Conservation (phyloP, 768 basidiomycete species). For the Kwoniella europaea region DNA sequence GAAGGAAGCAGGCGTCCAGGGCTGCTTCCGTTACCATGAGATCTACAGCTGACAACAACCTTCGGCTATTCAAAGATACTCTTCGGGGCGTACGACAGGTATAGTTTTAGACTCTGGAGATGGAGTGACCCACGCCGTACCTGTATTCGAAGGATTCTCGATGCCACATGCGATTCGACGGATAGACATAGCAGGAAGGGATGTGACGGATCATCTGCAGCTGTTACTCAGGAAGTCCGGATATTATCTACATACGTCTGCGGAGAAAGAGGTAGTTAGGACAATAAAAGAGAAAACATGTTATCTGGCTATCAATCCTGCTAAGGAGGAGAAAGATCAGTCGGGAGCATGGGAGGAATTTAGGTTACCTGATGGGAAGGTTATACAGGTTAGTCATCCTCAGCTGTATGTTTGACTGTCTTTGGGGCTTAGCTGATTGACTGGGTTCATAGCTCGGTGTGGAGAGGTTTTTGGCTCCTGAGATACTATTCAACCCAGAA, state of each 20-base stretch:
- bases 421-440: background rate
- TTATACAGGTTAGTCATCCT: conserved; percentile 71
- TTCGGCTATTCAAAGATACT: conserved; percentile 69
- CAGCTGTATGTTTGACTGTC: background rate
- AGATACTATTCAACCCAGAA: conserved; percentile 97
- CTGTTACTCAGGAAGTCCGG: conserved; percentile 91
- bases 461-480: conserved; percentile 95
- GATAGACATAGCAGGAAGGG: conserved; percentile 93
- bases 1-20: too few species aligned
- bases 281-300: conserved; percentile 99
- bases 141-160: conserved; percentile 97
- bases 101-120: conserved; percentile 98
- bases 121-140: conserved; percentile 97
- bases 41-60: conserved; percentile 9
- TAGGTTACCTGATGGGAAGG: conserved; percentile 90
- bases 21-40: background rate
- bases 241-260: conserved; percentile 92
- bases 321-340: conserved; percentile 92
- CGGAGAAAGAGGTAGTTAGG: conserved; percentile 94
- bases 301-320: conserved; percentile 88
- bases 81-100: conserved; percentile 97
- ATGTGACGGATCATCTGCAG: conserved; percentile 96
- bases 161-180: conserved; percentile 98
- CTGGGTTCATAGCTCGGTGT: conserved; percentile 72
- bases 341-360: conserved; percentile 80